Evolutionary conservation across 1,139 yeast genomes (phyloP).

Genomic region (Yamadazyma blattariae): DNA sequence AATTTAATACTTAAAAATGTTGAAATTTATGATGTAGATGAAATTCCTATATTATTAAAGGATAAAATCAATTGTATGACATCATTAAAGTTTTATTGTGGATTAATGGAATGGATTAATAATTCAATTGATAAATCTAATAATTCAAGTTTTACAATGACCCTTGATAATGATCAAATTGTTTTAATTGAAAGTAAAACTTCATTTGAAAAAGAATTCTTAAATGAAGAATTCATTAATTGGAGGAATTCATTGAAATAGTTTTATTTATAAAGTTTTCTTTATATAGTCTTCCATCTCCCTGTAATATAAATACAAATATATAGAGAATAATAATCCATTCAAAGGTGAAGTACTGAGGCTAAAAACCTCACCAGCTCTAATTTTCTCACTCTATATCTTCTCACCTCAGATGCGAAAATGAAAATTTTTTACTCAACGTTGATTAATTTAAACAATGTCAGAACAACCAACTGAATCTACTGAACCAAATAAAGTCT

Average conservation of each 20-base stretch:
- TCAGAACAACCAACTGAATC: conserved; percentile 5
- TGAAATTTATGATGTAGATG: conserved; percentile 76
- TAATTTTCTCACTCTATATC: too few relatives aligned
- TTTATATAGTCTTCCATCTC: too few relatives aligned
- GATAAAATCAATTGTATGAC: conserved; percentile 70
- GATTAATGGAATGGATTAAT: conserved; percentile 74
- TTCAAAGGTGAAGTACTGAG: too few relatives aligned
- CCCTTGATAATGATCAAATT: conserved; percentile 9
- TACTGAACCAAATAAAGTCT: conserved; percentile 31
- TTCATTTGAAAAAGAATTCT: conserved; percentile 12
- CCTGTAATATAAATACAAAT: too few relatives aligned
- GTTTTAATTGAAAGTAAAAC: conserved; percentile 8
- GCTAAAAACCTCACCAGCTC: too few relatives aligned
- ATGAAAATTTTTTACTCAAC: conserved; percentile 4
- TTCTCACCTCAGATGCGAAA: not conserved
- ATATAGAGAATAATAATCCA: too few relatives aligned
- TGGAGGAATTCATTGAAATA: conserved; percentile 9
- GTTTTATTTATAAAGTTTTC: too few relatives aligned
- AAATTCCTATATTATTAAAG: conserved; percentile 63
- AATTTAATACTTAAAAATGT: conserved; percentile 57
- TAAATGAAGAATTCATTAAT: conserved; percentile 11
- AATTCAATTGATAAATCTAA: conserved; percentile 45
- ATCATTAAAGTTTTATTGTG: conserved; percentile 83
- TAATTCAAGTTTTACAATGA: conserved; percentile 10
- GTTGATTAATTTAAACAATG: conserved; percentile 2